Evolutionary conservation across 228 moss, liverwort and hornwort genomes (phyloP).

Genomic region (Sphagnum magellanicum): DNA sequence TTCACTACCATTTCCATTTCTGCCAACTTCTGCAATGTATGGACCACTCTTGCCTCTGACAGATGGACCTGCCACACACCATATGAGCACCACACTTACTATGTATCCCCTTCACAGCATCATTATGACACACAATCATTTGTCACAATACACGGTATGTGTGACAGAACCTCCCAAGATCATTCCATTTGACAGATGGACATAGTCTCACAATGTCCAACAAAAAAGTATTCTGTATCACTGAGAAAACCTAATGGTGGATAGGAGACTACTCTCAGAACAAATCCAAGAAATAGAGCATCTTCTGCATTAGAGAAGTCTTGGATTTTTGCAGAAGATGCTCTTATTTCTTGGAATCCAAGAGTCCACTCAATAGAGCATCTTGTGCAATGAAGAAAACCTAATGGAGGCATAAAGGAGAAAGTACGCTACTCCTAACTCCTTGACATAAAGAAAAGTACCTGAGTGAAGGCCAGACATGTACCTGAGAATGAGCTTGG

Average conservation of each 20-base stretch:
- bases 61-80: slow-evolving; percentile 65
- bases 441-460: too few species aligned
- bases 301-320: background rate
- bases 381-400: background rate
- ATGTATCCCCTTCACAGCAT: background rate
- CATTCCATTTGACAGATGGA: background rate
- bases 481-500: slow-evolving; percentile 85
- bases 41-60: slow-evolving; percentile 87
- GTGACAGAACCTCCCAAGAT: background rate
- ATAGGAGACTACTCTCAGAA: too few species aligned
- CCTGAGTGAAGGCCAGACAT: background rate
- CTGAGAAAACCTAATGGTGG: background rate
- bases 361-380: background rate
- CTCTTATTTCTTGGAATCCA: too few species aligned
- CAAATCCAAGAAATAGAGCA: background rate
- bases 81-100: too few species aligned
- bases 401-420: background rate
- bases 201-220: background rate
- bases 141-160: background rate
- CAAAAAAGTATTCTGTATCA: background rate
- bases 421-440: background rate
- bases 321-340: background rate
- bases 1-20: slow-evolving; percentile 70
- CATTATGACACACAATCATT: background rate
- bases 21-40: slow-evolving; percentile 70